Conservation (phyloP, 192 early-diverging fungal species). For the Diversispora epigaea region DNA sequence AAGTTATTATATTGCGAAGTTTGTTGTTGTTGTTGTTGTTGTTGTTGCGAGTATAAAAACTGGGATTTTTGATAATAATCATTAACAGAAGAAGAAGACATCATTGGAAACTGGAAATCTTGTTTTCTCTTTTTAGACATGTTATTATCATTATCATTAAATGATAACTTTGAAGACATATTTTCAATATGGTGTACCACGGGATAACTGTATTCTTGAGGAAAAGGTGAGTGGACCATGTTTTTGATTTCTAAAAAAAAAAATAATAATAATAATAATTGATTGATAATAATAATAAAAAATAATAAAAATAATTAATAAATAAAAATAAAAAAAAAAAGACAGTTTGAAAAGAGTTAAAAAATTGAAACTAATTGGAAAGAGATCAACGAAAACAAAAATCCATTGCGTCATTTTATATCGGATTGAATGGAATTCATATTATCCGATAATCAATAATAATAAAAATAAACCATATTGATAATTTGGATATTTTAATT, state of each 20-base stretch:
- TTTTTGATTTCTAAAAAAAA: not conserved
- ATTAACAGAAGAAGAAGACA: no score
- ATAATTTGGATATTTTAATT: not conserved
- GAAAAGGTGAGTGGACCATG: conserved; percentile 14
- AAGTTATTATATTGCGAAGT: conserved; percentile 1
- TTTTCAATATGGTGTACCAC: conserved; percentile 1
- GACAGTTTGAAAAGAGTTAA: not conserved
- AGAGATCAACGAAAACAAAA: not conserved
- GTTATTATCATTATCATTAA: not conserved
- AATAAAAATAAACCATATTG: not conserved
- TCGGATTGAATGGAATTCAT: not conserved
- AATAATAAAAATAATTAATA: not conserved
- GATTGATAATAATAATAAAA: not conserved
- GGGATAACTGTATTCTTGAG: not conserved
- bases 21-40: conserved; percentile 13
- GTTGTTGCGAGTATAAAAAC: not conserved
- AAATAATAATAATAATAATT: not conserved
- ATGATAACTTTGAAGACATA: conserved; percentile 3
- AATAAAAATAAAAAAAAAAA: not conserved
- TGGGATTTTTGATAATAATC: not conserved
- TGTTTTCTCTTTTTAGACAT: conserved; percentile 13
- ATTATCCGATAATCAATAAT: not conserved
- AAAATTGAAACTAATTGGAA: not conserved
- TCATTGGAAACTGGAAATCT: conserved; percentile 8
- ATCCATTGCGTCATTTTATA: conserved; percentile 1